Percentiles rank a stretch among this genome's conserved stretches.
These are phyloP conservation scores for Pythium monospermum DNA, from an alignment of 352 stramenopile genomes.

Conservation along the genomic window DNA sequence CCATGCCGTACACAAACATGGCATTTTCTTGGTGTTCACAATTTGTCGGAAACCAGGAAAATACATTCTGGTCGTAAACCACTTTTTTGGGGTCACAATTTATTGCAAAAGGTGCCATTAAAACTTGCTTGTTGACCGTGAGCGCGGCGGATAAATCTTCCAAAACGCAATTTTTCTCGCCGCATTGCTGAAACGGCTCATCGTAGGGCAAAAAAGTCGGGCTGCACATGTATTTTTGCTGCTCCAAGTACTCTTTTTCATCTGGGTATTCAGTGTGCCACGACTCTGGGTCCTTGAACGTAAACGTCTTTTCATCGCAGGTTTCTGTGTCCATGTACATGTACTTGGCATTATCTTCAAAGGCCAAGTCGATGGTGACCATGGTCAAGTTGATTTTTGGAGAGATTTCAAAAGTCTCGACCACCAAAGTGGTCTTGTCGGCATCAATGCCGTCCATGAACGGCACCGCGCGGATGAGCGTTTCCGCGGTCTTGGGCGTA, in stretches of 20 bases:
- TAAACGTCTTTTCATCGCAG: too few relatives aligned
- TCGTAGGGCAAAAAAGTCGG: too few relatives aligned
- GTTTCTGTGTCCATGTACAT: too few relatives aligned
- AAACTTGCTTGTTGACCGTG: constrained; percentile 32
- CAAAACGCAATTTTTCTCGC: constrained; percentile 32
- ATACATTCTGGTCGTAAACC: constrained; percentile 29
- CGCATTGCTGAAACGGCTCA: constrained; percentile 20
- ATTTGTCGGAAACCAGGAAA: constrained; percentile 26
- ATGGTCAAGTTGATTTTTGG: constrained; percentile 29
- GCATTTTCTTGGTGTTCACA: constrained; percentile 23
- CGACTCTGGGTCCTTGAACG: too few relatives aligned
- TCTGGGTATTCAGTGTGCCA: too few relatives aligned
- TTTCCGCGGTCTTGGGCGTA: too few relatives aligned
- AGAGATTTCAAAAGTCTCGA: constrained; percentile 31
- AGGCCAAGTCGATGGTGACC: constrained; percentile 34
- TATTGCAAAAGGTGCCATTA: constrained; percentile 29
- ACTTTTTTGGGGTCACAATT: constrained; percentile 30
- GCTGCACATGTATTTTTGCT: too few relatives aligned
- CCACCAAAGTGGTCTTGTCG: constrained; percentile 18
- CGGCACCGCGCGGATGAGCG: too few relatives aligned
- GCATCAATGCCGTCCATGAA: constrained; percentile 22
- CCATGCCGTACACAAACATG: constrained; percentile 32
- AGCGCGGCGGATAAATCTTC: constrained; percentile 26
- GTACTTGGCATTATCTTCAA: constrained; percentile 22
- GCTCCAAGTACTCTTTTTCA: too few relatives aligned